phyloP scores from a whole-genome alignment of 768 basidiomycete genomes.

The Collybiopsis luxurians region DNA sequence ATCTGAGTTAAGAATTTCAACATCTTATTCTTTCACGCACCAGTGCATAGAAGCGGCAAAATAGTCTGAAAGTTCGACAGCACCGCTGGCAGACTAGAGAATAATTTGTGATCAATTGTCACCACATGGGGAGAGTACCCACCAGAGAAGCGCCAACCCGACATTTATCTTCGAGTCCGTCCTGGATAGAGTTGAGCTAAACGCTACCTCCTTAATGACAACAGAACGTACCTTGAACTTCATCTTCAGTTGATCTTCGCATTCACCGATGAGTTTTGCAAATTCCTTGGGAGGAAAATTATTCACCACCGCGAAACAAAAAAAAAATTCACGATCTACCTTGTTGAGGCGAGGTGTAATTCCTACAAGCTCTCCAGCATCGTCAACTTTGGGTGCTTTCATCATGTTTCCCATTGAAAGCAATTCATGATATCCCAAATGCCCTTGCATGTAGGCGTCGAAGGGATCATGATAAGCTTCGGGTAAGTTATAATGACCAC shows the following conservation, averaged over 20 bases:
- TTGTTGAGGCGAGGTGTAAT: slow-evolving; percentile 43
- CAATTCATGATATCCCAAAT: slow-evolving; percentile 7
- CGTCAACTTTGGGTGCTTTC: slow-evolving; percentile 35
- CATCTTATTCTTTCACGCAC: slow-evolving; percentile 40
- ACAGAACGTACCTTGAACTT: slow-evolving; percentile 3
- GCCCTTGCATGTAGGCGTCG: slow-evolving; percentile 28
- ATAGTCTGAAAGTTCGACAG: slow-evolving; percentile 45
- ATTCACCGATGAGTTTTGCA: slow-evolving; percentile 37
- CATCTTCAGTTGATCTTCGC: slow-evolving; percentile 44
- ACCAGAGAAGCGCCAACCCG: slow-evolving; percentile 48
- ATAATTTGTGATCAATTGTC: background rate
- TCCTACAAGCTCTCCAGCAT: slow-evolving; percentile 39
- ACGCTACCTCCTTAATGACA: too few species aligned
- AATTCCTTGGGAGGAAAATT: slow-evolving; percentile 39
- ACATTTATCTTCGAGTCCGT: slow-evolving; percentile 60
- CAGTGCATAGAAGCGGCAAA: slow-evolving; percentile 59
- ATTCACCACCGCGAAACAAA: background rate
- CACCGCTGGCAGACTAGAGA: slow-evolving; percentile 37
- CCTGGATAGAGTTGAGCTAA: slow-evolving; percentile 36
- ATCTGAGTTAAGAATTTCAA: background rate
- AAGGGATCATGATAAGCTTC: slow-evolving; percentile 26
- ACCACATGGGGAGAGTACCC: slow-evolving; percentile 14
- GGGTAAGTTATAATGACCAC: slow-evolving; percentile 3
- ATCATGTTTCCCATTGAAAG: background rate
- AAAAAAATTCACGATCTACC: slow-evolving; percentile 21